phyloP scores from a whole-genome alignment of 768 basidiomycete species.

The Boletus coccyginus region DNA sequence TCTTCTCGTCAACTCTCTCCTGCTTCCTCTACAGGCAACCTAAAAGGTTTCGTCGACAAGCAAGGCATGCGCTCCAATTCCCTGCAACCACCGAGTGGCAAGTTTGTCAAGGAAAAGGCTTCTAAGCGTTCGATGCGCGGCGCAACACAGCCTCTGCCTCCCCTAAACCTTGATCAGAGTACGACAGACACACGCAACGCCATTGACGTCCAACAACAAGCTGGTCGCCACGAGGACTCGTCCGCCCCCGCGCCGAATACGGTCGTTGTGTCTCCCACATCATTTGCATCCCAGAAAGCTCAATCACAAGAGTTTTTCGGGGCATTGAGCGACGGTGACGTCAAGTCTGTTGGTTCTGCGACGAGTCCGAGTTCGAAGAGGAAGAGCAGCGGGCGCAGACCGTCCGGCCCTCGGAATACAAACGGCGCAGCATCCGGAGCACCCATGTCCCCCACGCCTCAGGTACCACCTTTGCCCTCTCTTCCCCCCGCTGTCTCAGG shows the following conservation, averaged over 20 bases:
- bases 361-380: slow-evolving; percentile 27
- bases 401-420: slow-evolving; percentile 34
- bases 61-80: slow-evolving; percentile 2
- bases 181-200: slow-evolving; percentile 6
- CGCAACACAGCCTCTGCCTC: slow-evolving; percentile 28
- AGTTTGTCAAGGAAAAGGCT: slow-evolving; percentile 7
- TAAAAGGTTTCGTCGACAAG: slow-evolving; percentile 27
- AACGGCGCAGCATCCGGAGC: slow-evolving; percentile 63
- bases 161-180: slow-evolving; percentile 24
- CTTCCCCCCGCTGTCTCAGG: slow-evolving; percentile 9
- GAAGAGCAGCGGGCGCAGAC: slow-evolving; percentile 16
- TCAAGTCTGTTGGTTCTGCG: slow-evolving; percentile 24
- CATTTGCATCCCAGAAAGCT: slow-evolving; percentile 2
- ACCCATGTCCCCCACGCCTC: slow-evolving; percentile 60
- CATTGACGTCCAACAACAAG: slow-evolving; percentile 13
- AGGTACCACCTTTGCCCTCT: slow-evolving; percentile 38
- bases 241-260: not conserved
- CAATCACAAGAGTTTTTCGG: slow-evolving; percentile 20
- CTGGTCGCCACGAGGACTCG: slow-evolving; percentile 22
- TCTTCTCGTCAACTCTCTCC: slow-evolving; percentile 27
- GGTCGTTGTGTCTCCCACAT: slow-evolving; percentile 25
- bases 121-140: slow-evolving; percentile 28
- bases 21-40: slow-evolving; percentile 32
- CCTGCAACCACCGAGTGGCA: not conserved
- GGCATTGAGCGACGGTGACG: slow-evolving; percentile 21